phyloP scores from a whole-genome alignment of 768 basidiomycete genomes.

The Suillus clintonianus region DNA sequence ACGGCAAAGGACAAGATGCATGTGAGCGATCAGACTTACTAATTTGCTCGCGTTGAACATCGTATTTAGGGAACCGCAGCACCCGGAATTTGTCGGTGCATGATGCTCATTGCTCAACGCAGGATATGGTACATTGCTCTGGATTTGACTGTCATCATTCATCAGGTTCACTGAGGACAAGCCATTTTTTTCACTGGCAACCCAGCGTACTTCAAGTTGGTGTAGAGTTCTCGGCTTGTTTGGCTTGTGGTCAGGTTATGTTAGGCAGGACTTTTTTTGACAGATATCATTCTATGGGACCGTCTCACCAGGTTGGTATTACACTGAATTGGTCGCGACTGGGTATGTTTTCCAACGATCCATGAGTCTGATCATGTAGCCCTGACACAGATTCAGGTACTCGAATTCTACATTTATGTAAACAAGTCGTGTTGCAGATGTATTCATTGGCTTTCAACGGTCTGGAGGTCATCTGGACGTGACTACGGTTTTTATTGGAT shows the following conservation, averaged over 20 bases:
- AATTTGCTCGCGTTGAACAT: too few relatives aligned
- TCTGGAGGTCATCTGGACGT: slow-evolving; percentile 7
- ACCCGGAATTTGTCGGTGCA: slow-evolving; percentile 7
- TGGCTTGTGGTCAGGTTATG: background rate
- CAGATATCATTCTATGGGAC: background rate
- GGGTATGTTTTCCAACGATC: background rate
- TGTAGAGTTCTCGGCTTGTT: background rate
- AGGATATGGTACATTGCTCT: slow-evolving; percentile 10
- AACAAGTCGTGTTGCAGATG: background rate
- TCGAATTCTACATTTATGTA: background rate
- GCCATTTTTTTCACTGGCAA: slow-evolving; percentile 4
- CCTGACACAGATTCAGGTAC: background rate
- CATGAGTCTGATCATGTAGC: background rate
- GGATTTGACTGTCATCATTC: slow-evolving; percentile 1
- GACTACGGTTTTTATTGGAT: background rate
- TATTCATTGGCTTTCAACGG: background rate
- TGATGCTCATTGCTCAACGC: slow-evolving; percentile 8
- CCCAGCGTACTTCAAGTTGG: background rate
- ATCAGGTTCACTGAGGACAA: background rate
- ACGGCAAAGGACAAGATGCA: too few relatives aligned
- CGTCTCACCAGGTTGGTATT: background rate
- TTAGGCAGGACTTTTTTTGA: slow-evolving; percentile 7
- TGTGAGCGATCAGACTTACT: too few relatives aligned
- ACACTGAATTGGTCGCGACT: background rate
- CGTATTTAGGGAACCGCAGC: too few relatives aligned